Percentiles rank a stretch among this genome's conserved stretches.
Evolutionary conservation across 1,284 basidiomycete species (phyloP).

Genomic region (Melampsora occidentalis): DNA sequence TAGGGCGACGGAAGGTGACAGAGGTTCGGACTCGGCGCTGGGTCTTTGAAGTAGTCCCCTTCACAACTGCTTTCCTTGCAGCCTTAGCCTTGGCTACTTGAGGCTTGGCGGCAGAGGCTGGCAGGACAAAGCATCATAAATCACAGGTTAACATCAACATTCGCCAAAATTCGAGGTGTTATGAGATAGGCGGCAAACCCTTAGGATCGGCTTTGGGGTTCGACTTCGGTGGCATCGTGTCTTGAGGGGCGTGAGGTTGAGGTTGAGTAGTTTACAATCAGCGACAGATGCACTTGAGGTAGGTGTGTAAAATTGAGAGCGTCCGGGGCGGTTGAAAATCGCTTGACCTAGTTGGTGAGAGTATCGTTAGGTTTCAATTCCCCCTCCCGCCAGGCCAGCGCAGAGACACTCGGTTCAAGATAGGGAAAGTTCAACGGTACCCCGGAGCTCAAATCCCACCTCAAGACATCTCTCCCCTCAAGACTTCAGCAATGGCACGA

Average conservation of each 20-base stretch:
- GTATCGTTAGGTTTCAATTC: constrained; percentile 23
- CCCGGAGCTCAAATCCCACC: constrained; percentile 5
- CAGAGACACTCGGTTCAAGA: no score
- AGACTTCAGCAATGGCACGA: constrained; percentile 29
- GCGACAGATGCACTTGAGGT: background rate
- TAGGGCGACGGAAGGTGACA: constrained; percentile 62
- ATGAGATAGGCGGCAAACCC: background rate
- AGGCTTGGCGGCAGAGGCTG: constrained; percentile 40
- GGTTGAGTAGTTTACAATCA: background rate
- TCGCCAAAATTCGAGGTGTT: no score
- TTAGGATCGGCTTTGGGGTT: constrained; percentile 31
- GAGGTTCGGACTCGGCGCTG: constrained; percentile 46
- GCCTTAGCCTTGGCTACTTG: constrained; percentile 44
- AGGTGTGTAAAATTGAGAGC: background rate
- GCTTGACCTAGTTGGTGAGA: constrained; percentile 38
- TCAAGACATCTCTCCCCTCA: background rate
- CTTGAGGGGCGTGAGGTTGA: constrained; percentile 17
- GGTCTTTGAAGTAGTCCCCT: constrained; percentile 39
- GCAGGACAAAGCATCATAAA: background rate
- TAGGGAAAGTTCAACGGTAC: background rate
- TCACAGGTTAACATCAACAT: background rate
- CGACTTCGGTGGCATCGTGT: constrained; percentile 34
- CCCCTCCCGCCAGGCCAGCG: constrained; percentile 2
- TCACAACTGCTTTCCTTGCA: constrained; percentile 40
- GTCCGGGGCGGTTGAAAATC: background rate